Evolutionary conservation across 1,284 basidiomycete genomes (phyloP).

Genomic region (Volvariella surrecta): DNA sequence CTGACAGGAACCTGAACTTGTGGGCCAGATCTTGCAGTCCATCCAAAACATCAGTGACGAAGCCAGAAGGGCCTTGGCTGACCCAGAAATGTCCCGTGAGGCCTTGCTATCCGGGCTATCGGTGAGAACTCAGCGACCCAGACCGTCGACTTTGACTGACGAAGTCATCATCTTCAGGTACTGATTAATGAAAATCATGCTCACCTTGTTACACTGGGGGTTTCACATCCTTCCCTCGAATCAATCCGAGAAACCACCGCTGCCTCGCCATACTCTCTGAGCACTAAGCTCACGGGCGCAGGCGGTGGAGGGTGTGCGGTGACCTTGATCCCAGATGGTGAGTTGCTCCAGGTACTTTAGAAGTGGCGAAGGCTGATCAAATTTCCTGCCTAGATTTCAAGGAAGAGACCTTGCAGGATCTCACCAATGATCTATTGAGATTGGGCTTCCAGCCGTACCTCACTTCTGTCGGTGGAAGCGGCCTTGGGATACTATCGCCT

Average conservation of each 20-base stretch:
- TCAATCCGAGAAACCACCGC: conserved; percentile 68
- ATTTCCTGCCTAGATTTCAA: conserved; percentile 47
- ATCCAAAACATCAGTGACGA: conserved; percentile 83
- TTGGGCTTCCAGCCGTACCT: conserved; percentile 82
- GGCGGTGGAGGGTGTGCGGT: conserved; percentile 99
- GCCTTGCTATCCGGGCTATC: conserved; percentile 52
- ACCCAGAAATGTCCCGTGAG: conserved; percentile 60
- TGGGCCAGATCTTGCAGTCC: conserved; percentile 63
- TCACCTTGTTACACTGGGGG: conserved; percentile 84
- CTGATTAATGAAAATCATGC: conserved; percentile 87
- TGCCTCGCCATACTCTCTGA: conserved; percentile 54
- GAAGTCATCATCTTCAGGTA: conserved; percentile 30
- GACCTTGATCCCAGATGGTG: conserved; percentile 88
- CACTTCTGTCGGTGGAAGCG: conserved; percentile 89
- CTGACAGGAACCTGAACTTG: conserved; percentile 67
- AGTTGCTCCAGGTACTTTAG: too few relatives aligned
- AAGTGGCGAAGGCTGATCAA: conserved; percentile 1
- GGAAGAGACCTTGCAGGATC: conserved; percentile 42
- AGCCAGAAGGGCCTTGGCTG: conserved; percentile 67
- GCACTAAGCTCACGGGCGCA: conserved; percentile 97
- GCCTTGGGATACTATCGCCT: conserved; percentile 79
- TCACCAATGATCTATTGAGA: conserved; percentile 51
- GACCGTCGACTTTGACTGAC: conserved; percentile 11
- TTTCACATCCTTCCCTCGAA: conserved; percentile 88
- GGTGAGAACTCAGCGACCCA: conserved; percentile 30